Evolutionary conservation across 2,329 filamentous ascomycete genomes (phyloP).

Genomic region (Diaporthe sp.): DNA sequence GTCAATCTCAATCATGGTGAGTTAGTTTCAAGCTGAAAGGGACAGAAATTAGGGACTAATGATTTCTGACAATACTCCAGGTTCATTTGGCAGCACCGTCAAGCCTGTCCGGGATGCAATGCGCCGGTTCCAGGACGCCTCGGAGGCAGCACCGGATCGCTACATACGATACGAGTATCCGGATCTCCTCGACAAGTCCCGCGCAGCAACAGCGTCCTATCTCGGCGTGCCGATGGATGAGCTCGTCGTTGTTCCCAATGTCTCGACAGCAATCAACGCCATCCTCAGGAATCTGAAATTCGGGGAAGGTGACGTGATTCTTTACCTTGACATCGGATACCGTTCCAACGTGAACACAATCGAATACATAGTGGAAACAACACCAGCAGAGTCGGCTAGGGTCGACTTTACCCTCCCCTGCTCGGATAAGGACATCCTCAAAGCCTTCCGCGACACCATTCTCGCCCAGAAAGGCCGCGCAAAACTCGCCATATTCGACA

Average conservation of each 20-base stretch:
- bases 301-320: constrained; percentile 77
- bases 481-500: constrained; percentile 82
- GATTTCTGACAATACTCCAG: constrained; percentile 48
- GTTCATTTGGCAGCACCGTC: constrained; percentile 86
- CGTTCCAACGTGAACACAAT: constrained; percentile 81
- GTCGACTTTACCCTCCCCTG: constrained; percentile 78
- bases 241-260: constrained; percentile 84
- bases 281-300: constrained; percentile 81
- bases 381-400: constrained; percentile 58
- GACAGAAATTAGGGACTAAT: background rate
- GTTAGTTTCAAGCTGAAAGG: background rate
- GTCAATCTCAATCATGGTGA: constrained; percentile 8
- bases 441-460: constrained; percentile 72
- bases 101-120: constrained; percentile 71
- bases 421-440: constrained; percentile 75
- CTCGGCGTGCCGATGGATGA: constrained; percentile 76
- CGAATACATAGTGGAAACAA: constrained; percentile 78
- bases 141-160: constrained; percentile 78
- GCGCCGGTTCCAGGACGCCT: constrained; percentile 73
- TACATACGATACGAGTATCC: constrained; percentile 81
- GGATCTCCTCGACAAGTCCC: constrained; percentile 72
- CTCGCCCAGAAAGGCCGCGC: constrained; percentile 70
- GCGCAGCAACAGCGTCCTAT: constrained; percentile 73
- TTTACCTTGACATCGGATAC: constrained; percentile 86
- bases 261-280: constrained; percentile 82